phyloP scores from a whole-genome alignment of 1,139 yeast species.

The Debaryomyces fabryi region DNA sequence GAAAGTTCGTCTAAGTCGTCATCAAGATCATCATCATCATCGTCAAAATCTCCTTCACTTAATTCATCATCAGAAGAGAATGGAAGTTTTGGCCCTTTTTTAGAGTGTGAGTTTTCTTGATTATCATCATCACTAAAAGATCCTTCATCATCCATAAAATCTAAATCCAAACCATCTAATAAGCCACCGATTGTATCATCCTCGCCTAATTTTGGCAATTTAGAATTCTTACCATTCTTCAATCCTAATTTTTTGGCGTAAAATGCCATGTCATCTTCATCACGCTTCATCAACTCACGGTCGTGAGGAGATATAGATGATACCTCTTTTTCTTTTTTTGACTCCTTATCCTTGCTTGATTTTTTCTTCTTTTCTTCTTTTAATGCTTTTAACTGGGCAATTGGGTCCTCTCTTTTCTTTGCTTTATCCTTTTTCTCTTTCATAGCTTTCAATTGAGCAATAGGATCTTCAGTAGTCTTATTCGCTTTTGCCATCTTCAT shows the following conservation, averaged over 20 bases:
- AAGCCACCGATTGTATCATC: slow-evolving; percentile 74
- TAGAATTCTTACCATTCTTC: slow-evolving; percentile 51
- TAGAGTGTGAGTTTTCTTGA: slow-evolving; percentile 14
- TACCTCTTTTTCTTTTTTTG: slow-evolving; percentile 13
- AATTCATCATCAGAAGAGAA: slow-evolving; percentile 46
- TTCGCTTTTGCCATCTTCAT: slow-evolving; percentile 12
- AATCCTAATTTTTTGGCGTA: slow-evolving; percentile 83
- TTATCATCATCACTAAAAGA: slow-evolving; percentile 14
- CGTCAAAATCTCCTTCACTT: slow-evolving; percentile 36
- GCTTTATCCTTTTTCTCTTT: slow-evolving; percentile 26
- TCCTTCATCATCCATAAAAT: slow-evolving; percentile 32
- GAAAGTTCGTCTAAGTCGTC: slow-evolving; percentile 45
- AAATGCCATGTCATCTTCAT: slow-evolving; percentile 78
- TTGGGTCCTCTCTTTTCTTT: slow-evolving; percentile 32
- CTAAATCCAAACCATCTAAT: slow-evolving; percentile 75
- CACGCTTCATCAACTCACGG: slow-evolving; percentile 52
- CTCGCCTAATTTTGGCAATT: slow-evolving; percentile 53
- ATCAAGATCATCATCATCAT: slow-evolving; percentile 20
- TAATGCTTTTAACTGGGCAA: slow-evolving; percentile 46
- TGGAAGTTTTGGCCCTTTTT: slow-evolving; percentile 29
- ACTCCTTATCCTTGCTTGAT: slow-evolving; percentile 16
- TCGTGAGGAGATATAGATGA: slow-evolving; percentile 38
- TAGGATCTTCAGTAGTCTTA: slow-evolving; percentile 24
- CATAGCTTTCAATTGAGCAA: slow-evolving; percentile 43
- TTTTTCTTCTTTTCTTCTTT: slow-evolving; percentile 31